Evolutionary conservation across 1,139 yeast genomes (phyloP).

Genomic region (Keqinozyma sinolaborantium): DNA sequence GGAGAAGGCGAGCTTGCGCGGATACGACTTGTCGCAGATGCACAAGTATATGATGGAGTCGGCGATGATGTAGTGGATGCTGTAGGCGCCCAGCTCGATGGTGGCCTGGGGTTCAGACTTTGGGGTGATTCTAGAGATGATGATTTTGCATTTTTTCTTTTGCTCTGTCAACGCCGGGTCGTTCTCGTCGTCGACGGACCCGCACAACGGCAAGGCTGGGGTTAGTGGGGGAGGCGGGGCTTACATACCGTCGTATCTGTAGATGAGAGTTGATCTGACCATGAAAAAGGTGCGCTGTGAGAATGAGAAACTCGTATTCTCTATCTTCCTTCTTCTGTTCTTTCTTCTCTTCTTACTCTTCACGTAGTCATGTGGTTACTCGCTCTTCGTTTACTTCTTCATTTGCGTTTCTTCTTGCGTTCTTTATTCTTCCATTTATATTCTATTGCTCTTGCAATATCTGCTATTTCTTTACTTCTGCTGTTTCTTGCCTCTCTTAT

Average conservation of each 20-base stretch:
- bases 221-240: constrained; percentile 11
- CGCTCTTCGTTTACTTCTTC: too few relatives aligned
- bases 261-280: constrained; percentile 73
- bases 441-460: too few relatives aligned
- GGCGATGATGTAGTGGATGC: constrained; percentile 70
- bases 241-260: constrained; percentile 66
- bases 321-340: too few relatives aligned
- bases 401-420: too few relatives aligned
- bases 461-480: too few relatives aligned
- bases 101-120: constrained; percentile 85
- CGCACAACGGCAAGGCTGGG: constrained; percentile 79
- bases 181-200: constrained; percentile 85
- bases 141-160: constrained; percentile 79
- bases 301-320: too few relatives aligned
- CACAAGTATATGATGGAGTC: constrained; percentile 71
- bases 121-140: constrained; percentile 73
- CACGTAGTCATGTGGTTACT: too few relatives aligned
- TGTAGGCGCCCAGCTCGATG: constrained; percentile 71
- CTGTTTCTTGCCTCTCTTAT: too few relatives aligned
- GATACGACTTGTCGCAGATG: constrained; percentile 75
- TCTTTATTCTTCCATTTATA: too few relatives aligned
- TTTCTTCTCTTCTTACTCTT: too few relatives aligned
- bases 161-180: constrained; percentile 60
- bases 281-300: too few relatives aligned
- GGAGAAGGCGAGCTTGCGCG: constrained; percentile 85